Percentiles rank a stretch among this genome's conserved stretches.
These are phyloP conservation scores for Tetracladium setigerum DNA, from an alignment of 495 filamentous ascomycete genomes.

Conservation along the genomic window DNA sequence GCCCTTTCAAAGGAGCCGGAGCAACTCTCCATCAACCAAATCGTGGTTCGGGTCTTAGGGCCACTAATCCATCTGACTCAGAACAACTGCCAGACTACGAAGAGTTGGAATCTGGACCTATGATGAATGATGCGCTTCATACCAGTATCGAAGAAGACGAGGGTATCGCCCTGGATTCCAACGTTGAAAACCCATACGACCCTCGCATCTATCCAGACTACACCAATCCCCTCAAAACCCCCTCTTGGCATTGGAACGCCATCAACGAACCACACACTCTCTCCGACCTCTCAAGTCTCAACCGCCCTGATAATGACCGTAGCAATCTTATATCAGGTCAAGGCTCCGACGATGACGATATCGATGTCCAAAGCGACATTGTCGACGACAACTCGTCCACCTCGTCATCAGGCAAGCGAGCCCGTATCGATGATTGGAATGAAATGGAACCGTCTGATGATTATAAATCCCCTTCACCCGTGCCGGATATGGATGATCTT, in stretches of 20 bases:
- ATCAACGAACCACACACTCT: conserved; percentile 16
- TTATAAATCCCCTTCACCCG: conserved; percentile 4
- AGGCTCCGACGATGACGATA: conserved; percentile 9
- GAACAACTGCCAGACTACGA: conserved; percentile 19
- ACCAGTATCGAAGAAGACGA: conserved; percentile 24
- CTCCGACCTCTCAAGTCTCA: conserved; percentile 30
- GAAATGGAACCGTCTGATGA: conserved; percentile 9
- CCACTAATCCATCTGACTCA: conserved; percentile 14
- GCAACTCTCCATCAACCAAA: conserved; percentile 53
- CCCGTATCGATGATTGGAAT: conserved; percentile 14
- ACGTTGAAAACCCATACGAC: conserved; percentile 4
- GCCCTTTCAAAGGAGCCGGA: conserved; percentile 69
- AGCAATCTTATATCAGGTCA: conserved; percentile 13
- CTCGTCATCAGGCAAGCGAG: neutral
- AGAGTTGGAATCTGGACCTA: conserved; percentile 5
- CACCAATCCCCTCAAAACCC: neutral
- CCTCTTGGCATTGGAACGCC: neutral
- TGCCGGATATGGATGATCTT: conserved; percentile 18
- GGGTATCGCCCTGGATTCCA: conserved; percentile 15
- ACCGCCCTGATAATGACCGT: conserved; percentile 6
- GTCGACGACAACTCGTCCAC: conserved; percentile 19
- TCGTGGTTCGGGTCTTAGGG: conserved; percentile 41
- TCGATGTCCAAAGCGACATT: conserved; percentile 13
- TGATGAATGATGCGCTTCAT: conserved; percentile 19
- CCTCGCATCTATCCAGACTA: neutral